Percentiles rank a stretch among this genome's conserved stretches.
Evolutionary conservation across 768 basidiomycete genomes (phyloP).

Genomic region (Harrya chromipes): DNA sequence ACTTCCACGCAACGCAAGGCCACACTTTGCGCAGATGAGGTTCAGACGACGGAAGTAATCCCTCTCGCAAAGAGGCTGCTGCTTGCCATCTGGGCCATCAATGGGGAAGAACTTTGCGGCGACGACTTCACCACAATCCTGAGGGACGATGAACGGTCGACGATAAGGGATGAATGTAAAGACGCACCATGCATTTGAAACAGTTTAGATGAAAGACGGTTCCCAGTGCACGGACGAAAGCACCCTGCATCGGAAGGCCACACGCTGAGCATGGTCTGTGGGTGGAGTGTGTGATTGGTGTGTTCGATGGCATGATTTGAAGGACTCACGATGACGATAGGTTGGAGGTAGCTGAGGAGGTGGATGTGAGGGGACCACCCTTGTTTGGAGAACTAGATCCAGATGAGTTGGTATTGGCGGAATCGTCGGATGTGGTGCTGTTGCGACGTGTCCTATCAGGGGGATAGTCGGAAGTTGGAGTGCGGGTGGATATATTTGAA

Average conservation of each 20-base stretch:
- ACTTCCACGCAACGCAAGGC: constrained; percentile 89
- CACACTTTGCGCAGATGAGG: constrained; percentile 95
- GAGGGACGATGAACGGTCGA: constrained; percentile 8
- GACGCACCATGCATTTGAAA: constrained; percentile 92
- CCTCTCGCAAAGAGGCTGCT: constrained; percentile 94
- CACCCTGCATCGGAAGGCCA: constrained; percentile 83
- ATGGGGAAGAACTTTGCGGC: constrained; percentile 99
- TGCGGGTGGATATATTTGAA: constrained; percentile 43
- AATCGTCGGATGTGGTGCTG: constrained; percentile 49
- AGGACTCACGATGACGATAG: constrained; percentile 57
- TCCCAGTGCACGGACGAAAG: constrained; percentile 92
- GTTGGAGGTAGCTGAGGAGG: constrained; percentile 53
- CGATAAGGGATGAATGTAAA: not conserved
- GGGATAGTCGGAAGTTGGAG: constrained; percentile 54
- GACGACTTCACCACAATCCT: constrained; percentile 97
- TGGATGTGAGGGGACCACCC: constrained; percentile 47
- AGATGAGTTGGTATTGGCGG: constrained; percentile 55
- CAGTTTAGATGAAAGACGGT: constrained; percentile 96
- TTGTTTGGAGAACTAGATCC: constrained; percentile 37
- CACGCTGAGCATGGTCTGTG: constrained; percentile 72
- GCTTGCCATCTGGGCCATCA: constrained; percentile 84
- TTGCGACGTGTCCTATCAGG: constrained; percentile 45
- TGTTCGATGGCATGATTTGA: constrained; percentile 9
- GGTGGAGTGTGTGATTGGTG: not conserved
- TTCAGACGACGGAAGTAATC: constrained; percentile 97